These are phyloP conservation scores for Colletotrichum sp. DNA, from an alignment of 2,329 filamentous ascomycete species.

Conservation along the genomic window DNA sequence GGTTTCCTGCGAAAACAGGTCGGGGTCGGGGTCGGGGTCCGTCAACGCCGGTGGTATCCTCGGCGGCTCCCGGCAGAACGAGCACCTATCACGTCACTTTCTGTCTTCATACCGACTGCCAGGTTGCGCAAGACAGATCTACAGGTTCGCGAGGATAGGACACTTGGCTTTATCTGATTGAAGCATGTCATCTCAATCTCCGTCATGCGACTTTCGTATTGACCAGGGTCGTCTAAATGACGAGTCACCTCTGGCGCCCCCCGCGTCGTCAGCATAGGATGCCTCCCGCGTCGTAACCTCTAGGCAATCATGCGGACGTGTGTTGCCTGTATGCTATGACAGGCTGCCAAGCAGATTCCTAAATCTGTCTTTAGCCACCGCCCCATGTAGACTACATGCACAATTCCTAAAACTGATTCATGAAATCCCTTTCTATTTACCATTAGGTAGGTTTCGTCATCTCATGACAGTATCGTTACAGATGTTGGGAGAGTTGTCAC, in stretches of 20 bases:
- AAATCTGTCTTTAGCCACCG: not conserved
- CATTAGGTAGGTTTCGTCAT: slow-evolving; percentile 15
- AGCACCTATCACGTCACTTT: not conserved
- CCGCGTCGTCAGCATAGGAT: not conserved
- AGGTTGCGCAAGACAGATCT: not conserved
- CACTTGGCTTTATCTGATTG: not conserved
- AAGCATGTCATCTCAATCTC: not conserved
- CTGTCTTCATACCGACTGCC: not conserved
- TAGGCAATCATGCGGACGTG: not conserved
- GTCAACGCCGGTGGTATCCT: not conserved
- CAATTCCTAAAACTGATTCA: not conserved
- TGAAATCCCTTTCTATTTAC: slow-evolving; percentile 4
- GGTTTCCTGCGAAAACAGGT: not conserved
- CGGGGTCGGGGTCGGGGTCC: not conserved
- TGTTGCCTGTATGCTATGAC: not conserved
- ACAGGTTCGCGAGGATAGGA: not conserved
- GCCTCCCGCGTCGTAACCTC: not conserved
- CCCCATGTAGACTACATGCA: not conserved
- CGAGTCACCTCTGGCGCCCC: not conserved
- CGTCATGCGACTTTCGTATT: not conserved
- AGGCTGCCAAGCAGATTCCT: not conserved
- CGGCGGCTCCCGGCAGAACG: not conserved
- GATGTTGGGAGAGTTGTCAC: slow-evolving; percentile 9
- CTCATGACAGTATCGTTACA: slow-evolving; percentile 19
- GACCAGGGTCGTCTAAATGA: not conserved